phyloP scores from a whole-genome alignment of 179 eudicot genomes.

The Actinidia arguta region DNA sequence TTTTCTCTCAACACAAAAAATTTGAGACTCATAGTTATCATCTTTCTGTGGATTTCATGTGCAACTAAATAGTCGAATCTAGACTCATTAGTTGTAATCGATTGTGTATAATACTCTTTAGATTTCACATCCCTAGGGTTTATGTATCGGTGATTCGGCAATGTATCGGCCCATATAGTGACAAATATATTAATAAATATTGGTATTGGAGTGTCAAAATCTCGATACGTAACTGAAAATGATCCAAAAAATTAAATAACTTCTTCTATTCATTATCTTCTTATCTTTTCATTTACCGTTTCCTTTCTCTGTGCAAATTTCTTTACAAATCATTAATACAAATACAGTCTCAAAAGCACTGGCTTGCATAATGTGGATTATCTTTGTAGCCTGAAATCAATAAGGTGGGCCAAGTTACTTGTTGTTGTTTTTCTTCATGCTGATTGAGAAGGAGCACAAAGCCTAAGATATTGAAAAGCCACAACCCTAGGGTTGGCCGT shows the following conservation, averaged over 20 bases:
- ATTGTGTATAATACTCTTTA: neutral
- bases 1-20: neutral
- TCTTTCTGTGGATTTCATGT: neutral
- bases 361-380: too few relatives aligned
- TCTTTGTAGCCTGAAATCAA: neutral
- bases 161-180: too few relatives aligned
- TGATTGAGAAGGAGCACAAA: neutral
- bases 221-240: too few relatives aligned
- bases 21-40: neutral
- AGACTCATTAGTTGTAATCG: neutral
- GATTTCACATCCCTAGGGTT: neutral
- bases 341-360: neutral
- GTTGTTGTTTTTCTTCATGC: slow-evolving; percentile 7
- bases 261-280: neutral
- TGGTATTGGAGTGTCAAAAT: too few relatives aligned
- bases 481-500: too few relatives aligned
- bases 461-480: neutral
- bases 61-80: neutral
- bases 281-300: neutral
- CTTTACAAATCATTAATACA: neutral
- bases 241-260: too few relatives aligned
- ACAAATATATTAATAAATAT: too few relatives aligned
- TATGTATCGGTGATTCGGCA: too few relatives aligned
- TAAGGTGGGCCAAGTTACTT: slow-evolving; percentile 10
- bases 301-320: neutral